A percentile compares a stretch with the other conserved stretches of the same genome.
Evolutionary conservation across 768 basidiomycete genomes (phyloP).

Genomic region (Kwoniella bestiolae): DNA sequence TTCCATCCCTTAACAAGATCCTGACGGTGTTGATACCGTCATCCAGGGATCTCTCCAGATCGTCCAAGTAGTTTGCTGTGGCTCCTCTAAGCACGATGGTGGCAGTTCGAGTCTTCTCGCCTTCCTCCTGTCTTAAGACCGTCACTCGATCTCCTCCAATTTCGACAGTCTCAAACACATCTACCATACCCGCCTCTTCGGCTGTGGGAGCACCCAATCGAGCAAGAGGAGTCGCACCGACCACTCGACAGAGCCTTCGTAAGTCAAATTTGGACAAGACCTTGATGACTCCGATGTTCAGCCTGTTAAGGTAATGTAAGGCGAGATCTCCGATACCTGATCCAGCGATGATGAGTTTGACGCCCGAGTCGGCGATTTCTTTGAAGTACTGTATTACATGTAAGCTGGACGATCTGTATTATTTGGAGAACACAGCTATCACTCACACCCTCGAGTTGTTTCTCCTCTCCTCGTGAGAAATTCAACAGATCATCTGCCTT

Average conservation of each 20-base stretch:
- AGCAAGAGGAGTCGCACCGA: conserved; percentile 93
- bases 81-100: conserved; percentile 96
- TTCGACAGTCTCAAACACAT: conserved; percentile 92
- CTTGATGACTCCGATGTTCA: conserved; percentile 92
- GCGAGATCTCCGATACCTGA: conserved; percentile 93
- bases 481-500: conserved; percentile 96
- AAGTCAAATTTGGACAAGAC: conserved; percentile 98
- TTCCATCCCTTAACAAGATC: conserved; percentile 81
- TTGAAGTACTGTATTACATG: conserved; percentile 73
- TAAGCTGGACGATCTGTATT: not conserved
- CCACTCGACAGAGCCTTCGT: conserved; percentile 88
- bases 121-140: conserved; percentile 86
- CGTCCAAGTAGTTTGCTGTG: conserved; percentile 90
- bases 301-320: conserved; percentile 91
- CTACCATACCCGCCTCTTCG: conserved; percentile 92
- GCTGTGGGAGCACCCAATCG: conserved; percentile 93
- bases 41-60: conserved; percentile 93
- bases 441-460: conserved; percentile 82
- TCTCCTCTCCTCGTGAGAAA: conserved; percentile 94
- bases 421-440: not conserved
- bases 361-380: conserved; percentile 94
- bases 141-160: conserved; percentile 98
- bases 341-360: conserved; percentile 91
- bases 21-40: conserved; percentile 98
- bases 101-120: conserved; percentile 82